Evolutionary conservation across 2,329 filamentous ascomycete genomes (phyloP).

Genomic region (Ophiosphaerella herpotricha): DNA sequence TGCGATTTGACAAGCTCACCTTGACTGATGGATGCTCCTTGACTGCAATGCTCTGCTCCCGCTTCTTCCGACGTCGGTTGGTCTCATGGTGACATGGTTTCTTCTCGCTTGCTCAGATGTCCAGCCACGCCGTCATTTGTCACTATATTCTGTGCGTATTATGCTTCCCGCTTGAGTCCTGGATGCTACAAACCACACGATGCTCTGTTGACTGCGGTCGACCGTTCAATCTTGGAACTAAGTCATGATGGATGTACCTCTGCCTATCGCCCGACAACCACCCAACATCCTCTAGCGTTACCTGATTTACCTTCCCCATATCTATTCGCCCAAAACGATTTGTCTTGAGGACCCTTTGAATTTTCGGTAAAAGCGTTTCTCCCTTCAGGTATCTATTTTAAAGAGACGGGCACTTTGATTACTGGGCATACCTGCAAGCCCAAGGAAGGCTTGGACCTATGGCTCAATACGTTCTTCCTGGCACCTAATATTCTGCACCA

Average conservation of each 20-base stretch:
- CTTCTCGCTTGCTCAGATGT: neutral
- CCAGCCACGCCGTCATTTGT: slow-evolving; percentile 3
- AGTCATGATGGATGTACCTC: neutral
- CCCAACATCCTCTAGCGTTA: too few species aligned
- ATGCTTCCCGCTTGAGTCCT: slow-evolving; percentile 12
- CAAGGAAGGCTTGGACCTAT: slow-evolving; percentile 2
- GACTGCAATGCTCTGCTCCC: slow-evolving; percentile 23
- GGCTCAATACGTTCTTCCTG: neutral
- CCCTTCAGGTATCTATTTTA: slow-evolving; percentile 10
- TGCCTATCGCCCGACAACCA: too few species aligned
- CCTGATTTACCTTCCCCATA: too few species aligned
- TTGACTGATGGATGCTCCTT: slow-evolving; percentile 26
- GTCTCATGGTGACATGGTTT: neutral
- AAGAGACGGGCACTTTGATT: neutral
- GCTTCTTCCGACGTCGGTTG: slow-evolving; percentile 5
- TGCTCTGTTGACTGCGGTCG: neutral
- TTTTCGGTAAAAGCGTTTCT: slow-evolving; percentile 10
- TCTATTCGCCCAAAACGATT: too few species aligned
- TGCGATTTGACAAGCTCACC: slow-evolving; percentile 19
- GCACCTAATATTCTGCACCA: too few species aligned
- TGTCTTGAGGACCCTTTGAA: neutral
- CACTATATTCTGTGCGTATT: slow-evolving; percentile 17
- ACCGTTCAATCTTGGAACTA: neutral
- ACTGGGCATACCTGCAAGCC: slow-evolving; percentile 1
- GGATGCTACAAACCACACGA: neutral